phyloP scores from a whole-genome alignment of 2,329 filamentous ascomycete genomes.

The Cladosporium sp. region DNA sequence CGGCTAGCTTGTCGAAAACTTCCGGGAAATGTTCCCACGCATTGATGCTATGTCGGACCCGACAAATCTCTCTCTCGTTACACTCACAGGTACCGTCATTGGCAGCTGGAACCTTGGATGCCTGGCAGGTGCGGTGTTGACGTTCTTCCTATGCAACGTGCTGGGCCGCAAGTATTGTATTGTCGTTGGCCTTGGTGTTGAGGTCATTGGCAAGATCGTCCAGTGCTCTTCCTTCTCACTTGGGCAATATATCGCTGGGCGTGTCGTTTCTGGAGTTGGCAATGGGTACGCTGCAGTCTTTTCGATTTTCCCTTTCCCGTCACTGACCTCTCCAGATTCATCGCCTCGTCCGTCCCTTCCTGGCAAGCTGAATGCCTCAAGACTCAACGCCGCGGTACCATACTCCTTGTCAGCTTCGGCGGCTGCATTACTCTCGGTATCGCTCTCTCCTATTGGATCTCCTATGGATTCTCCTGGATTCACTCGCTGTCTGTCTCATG shows the following conservation, averaged over 20 bases:
- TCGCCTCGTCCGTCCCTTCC: conserved; percentile 48
- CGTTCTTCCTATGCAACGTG: conserved; percentile 11
- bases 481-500: conserved; percentile 5
- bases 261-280: conserved; percentile 49
- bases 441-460: conserved; percentile 46
- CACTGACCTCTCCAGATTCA: conserved; percentile 29
- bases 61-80: conserved; percentile 29
- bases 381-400: conserved; percentile 44
- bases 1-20: conserved; percentile 48
- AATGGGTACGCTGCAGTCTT: conserved; percentile 32
- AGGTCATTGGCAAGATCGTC: conserved; percentile 45
- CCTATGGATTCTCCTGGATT: conserved; percentile 32
- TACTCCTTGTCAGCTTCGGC: conserved; percentile 45
- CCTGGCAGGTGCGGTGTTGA: conserved; percentile 8
- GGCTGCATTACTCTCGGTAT: conserved; percentile 48
- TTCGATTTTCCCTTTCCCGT: conserved; percentile 18
- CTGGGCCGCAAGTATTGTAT: conserved; percentile 9
- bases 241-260: conserved; percentile 43
- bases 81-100: conserved; percentile 39
- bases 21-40: conserved; percentile 45
- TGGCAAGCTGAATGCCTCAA: conserved; percentile 49
- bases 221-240: conserved; percentile 44
- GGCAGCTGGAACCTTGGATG: conserved; percentile 13
- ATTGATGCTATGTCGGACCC: conserved; percentile 38
- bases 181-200: conserved; percentile 31